Conservation (phyloP, 2,329 filamentous ascomycete species). For the Emydomyces testavorans region DNA sequence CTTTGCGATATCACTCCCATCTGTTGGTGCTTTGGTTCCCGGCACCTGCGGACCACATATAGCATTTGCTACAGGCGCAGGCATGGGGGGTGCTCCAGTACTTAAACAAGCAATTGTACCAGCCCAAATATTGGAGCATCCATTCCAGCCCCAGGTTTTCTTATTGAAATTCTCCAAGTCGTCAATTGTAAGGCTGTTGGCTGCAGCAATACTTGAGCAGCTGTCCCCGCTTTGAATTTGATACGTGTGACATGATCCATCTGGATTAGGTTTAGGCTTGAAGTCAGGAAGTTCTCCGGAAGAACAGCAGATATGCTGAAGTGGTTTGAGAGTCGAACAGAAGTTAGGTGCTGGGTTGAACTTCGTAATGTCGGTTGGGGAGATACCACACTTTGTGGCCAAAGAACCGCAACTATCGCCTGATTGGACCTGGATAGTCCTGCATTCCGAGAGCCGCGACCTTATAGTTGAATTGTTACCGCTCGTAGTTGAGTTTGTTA, state of each 20-base stretch:
- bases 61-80: constrained; percentile 28
- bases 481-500: background rate
- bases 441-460: background rate
- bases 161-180: constrained; percentile 35
- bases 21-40: constrained; percentile 27
- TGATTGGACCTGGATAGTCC: constrained; percentile 1
- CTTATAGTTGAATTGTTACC: background rate
- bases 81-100: constrained; percentile 33
- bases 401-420: constrained; percentile 6
- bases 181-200: constrained; percentile 20
- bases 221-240: constrained; percentile 26
- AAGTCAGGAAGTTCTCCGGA: constrained; percentile 28
- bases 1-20: constrained; percentile 19
- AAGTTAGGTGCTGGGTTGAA: constrained; percentile 20
- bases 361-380: background rate
- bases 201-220: constrained; percentile 28
- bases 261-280: constrained; percentile 25
- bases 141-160: constrained; percentile 38
- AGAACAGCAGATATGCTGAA: constrained; percentile 31
- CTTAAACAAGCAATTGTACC: constrained; percentile 35
- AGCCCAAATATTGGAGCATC: constrained; percentile 28
- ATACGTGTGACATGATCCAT: constrained; percentile 33
- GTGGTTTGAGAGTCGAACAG: constrained; percentile 25
- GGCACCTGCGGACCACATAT: constrained; percentile 39
- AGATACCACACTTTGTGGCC: background rate